These are phyloP conservation scores for Pythium grandisporangium DNA, from an alignment of 352 stramenopile species.

Conservation along the genomic window DNA sequence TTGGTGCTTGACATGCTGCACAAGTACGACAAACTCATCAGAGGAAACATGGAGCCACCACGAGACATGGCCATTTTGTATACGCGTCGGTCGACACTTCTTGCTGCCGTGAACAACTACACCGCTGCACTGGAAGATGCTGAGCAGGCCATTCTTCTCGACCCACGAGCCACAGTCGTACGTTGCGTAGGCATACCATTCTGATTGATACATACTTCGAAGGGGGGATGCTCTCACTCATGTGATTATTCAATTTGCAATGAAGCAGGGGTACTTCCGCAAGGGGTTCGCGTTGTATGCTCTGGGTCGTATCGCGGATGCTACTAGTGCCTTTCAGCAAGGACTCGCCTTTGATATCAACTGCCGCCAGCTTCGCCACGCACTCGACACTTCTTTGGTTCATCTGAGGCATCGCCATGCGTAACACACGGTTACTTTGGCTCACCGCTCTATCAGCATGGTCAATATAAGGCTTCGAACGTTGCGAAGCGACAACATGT, in stretches of 20 bases:
- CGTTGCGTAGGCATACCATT: conserved; percentile 1
- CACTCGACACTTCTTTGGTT: conserved; percentile 32
- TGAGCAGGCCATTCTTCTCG: conserved; percentile 33
- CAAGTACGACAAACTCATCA: conserved; percentile 62
- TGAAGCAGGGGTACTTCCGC: conserved; percentile 49
- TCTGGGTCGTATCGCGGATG: conserved; percentile 36
- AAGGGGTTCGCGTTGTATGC: conserved; percentile 54
- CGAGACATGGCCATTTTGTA: conserved; percentile 51
- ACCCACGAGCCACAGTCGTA: conserved; percentile 44
- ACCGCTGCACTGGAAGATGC: conserved; percentile 37
- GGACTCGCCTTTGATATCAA: conserved; percentile 54
- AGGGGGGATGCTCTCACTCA: too few species aligned
- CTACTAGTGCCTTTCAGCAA: conserved; percentile 47
- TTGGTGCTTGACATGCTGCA: conserved; percentile 30
- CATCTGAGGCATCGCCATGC: conserved; percentile 6
- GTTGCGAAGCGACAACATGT: too few species aligned
- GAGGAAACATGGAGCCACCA: conserved; percentile 29
- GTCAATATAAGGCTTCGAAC: too few species aligned
- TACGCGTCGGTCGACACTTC: conserved; percentile 45
- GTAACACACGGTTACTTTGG: too few species aligned
- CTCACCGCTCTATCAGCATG: too few species aligned
- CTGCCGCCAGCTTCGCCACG: conserved; percentile 44
- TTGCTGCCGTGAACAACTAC: conserved; percentile 39
- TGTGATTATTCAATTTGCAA: neutral
- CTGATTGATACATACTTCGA: too few species aligned